These are phyloP conservation scores for Leccinum broughii DNA, from an alignment of 768 basidiomycete species.

Conservation along the genomic window DNA sequence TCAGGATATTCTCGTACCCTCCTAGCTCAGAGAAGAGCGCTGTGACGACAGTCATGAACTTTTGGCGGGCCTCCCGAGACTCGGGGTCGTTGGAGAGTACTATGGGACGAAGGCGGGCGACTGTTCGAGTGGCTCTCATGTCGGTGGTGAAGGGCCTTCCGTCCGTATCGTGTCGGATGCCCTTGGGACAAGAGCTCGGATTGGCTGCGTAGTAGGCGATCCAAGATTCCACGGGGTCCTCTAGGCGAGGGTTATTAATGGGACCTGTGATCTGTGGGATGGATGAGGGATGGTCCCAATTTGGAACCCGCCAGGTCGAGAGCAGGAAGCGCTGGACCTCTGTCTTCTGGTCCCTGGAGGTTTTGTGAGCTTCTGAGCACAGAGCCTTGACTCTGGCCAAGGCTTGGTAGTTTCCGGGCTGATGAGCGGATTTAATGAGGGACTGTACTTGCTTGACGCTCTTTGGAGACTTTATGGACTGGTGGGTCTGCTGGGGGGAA, in stretches of 20 bases:
- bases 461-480: slow-evolving; percentile 31
- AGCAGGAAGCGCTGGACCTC: slow-evolving; percentile 44
- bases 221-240: slow-evolving; percentile 49
- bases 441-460: slow-evolving; percentile 43
- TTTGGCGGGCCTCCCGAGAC: slow-evolving; percentile 36
- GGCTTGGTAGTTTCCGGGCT: slow-evolving; percentile 42
- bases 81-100: slow-evolving; percentile 35
- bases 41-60: slow-evolving; percentile 41
- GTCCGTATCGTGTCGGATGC: slow-evolving; percentile 42
- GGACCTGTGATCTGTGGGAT: slow-evolving; percentile 20
- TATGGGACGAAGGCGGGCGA: slow-evolving; percentile 48
- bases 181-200: slow-evolving; percentile 47
- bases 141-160: slow-evolving; percentile 42
- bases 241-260: slow-evolving; percentile 45
- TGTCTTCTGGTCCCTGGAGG: slow-evolving; percentile 45
- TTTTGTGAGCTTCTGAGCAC: slow-evolving; percentile 46
- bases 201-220: slow-evolving; percentile 45
- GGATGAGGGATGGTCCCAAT: slow-evolving; percentile 29
- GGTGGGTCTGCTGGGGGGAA: slow-evolving; percentile 14
- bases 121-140: slow-evolving; percentile 47
- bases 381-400: slow-evolving; percentile 44
- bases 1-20: slow-evolving; percentile 40
- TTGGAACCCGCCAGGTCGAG: slow-evolving; percentile 46
- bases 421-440: slow-evolving; percentile 44
- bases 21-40: slow-evolving; percentile 43